These are phyloP conservation scores for Endoconidiophora polonica DNA, from an alignment of 2,329 filamentous ascomycete genomes.

Conservation along the genomic window DNA sequence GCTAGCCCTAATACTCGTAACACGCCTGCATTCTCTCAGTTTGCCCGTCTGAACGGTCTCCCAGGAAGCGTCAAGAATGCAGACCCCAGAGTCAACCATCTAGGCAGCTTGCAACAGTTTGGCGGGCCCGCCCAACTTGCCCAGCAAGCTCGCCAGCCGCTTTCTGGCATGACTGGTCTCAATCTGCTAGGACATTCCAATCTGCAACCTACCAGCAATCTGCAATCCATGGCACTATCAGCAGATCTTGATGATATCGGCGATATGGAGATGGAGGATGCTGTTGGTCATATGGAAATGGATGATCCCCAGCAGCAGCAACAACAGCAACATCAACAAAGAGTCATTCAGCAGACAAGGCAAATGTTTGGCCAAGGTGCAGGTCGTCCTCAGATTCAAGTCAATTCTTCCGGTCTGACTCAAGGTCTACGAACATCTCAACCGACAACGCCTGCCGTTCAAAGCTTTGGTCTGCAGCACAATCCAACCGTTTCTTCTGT, in stretches of 20 bases:
- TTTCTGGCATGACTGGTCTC: conserved; percentile 11
- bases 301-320: conserved; percentile 34
- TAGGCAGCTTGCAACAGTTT: conserved; percentile 11
- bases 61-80: conserved; percentile 1
- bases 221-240: conserved; percentile 17
- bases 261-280: conserved; percentile 95
- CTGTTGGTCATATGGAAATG: conserved; percentile 48
- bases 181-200: conserved; percentile 21
- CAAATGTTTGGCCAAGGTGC: conserved; percentile 51
- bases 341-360: conserved; percentile 48
- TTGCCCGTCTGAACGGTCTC: conserved; percentile 15
- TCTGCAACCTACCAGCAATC: conserved; percentile 27
- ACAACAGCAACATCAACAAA: conserved; percentile 15
- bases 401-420: conserved; percentile 58
- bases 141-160: conserved; percentile 13
- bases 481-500: conserved; percentile 95
- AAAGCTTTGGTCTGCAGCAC: conserved; percentile 66
- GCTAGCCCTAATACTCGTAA: conserved; percentile 31
- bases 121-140: conserved; percentile 12
- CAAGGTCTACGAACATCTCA: conserved; percentile 74
- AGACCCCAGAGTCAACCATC: conserved; percentile 2
- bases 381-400: conserved; percentile 54
- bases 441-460: conserved; percentile 66
- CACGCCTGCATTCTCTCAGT: conserved; percentile 25
- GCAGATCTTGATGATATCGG: conserved; percentile 72